Evolutionary conservation across 305 asterid genomes (phyloP), one percentile per base, ranked within the genome.

Genomic region (Rubia balearica): DNA sequence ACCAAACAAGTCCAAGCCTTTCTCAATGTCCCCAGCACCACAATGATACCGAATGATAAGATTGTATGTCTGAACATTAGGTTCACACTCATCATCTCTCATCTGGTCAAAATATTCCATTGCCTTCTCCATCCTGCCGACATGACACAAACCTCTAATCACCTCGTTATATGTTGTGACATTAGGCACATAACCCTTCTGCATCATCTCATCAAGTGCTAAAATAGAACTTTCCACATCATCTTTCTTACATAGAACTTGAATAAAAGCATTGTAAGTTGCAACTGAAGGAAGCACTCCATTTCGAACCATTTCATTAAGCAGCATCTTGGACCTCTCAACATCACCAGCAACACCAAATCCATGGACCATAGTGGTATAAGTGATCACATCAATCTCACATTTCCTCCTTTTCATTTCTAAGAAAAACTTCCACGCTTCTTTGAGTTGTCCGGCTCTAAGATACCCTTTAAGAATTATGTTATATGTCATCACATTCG

Each of bases 271-370:
- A 77, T 87, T 89, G 76, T 85, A 94, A 59, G 98, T 90, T 9
- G 93, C 90, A 19, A 91, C 80, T 0, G 97, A 88, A 3, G 98
- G 98, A 69, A 94, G 87, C 66, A 94, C 85, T 24, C 98, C 98
- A 19, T 85, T 89, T 61, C 86, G 89, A 72, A 84, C 66, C 97
- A 94, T 91, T 75, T 88, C 96, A 72, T 76, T 72, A 61, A 94
- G 88, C 78, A 91, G 80, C 75, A 82, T 88, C 48, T 73, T 84
- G 6, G 98, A 89, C 78, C 77, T 86, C 74, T 76, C 85, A 73
- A 91, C 88, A 74, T 88, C 96, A 12, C 98, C 98, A 0, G 74
- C 77, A 36, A 87, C 89, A 69, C 98, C 98, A 78, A 88, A 77
- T 46, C 97, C 97, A 40, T 94, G 96, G 78, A 91, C 87, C 72